Base-by-base conservation (phyloP, 208 protist genomes). In the Wallacemonas collosoma region DNA sequence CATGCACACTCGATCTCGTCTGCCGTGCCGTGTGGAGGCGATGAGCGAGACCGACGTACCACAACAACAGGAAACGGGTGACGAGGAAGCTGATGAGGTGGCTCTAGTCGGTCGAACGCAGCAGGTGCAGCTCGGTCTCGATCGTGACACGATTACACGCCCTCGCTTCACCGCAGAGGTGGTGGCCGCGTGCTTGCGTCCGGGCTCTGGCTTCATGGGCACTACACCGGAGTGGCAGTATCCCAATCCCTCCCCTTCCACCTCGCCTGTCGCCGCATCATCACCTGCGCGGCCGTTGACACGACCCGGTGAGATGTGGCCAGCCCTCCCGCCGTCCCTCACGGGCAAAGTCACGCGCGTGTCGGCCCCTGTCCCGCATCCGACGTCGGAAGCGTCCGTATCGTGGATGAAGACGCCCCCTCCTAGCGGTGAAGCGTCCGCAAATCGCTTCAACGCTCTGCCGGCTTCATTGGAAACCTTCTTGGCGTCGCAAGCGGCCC, bases 161-260 rank as follows among this genome's bases (percentile, higher is more conserved):
- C 60, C 60, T 12, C 41, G n/a, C n/a, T 50, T 65, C 41, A 65
- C 60, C 12, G 36, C 60, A 7, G 60, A 65, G 60, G 26, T 15
- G 3, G 60, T 65, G 3, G 60, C 60, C 38, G 60, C 60, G 11
- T 36, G 44, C 6, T 41, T 65, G 43, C 47, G 60, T 9, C 60
- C 60, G 5, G 60, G n/a, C 5, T 12, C n/a, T 3, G 43, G 60
- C n/a, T 4, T 51, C 41, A 35, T 48, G 57, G 57, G 7, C 41
- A 65, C 60, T 1, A 8, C 41, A 50, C 1, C 8, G 9, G 8
- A 14, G 26, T 26, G 26, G 26, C 26, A 26, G 26, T 26, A 14
- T 1, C 8, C 8, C 45, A 50, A 12, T 12, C 45, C 45, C 45
- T 50, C 45, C 45, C 8, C 53, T 57, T 8, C 14, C 53, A 0